Conservation (phyloP, 768 basidiomycete genomes). For the Suillus paluster region DNA sequence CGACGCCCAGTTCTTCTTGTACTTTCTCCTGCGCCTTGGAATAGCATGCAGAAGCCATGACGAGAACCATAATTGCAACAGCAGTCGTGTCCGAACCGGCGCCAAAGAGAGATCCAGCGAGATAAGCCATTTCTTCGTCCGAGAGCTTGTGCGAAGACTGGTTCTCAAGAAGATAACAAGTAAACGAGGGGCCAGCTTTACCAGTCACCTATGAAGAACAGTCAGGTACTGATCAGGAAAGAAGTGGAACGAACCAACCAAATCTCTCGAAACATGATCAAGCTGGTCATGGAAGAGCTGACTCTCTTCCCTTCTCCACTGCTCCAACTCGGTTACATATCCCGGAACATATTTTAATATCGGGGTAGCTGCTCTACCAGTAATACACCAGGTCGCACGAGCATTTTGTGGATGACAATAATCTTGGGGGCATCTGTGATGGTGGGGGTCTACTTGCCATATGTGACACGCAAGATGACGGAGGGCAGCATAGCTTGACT, state of each 20-base stretch:
- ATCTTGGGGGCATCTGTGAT: conserved; percentile 33
- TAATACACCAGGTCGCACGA: conserved; percentile 40
- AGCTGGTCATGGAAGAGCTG: conserved; percentile 58
- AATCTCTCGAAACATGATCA: conserved; percentile 45
- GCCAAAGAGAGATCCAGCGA: conserved; percentile 68
- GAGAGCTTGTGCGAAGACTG: conserved; percentile 58
- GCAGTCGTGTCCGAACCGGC: conserved; percentile 71
- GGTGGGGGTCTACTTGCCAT: conserved; percentile 38
- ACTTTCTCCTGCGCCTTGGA: conserved; percentile 55
- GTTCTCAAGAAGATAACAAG: conserved; percentile 59
- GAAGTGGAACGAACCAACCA: conserved; percentile 38
- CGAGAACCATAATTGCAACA: conserved; percentile 55
- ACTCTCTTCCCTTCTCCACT: conserved; percentile 60
- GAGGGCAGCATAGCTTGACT: conserved; percentile 34
- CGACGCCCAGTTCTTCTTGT: conserved; percentile 57
- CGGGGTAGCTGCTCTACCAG: conserved; percentile 43
- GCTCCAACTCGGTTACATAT: conserved; percentile 58
- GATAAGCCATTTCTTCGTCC: conserved; percentile 61
- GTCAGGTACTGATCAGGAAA: conserved; percentile 17
- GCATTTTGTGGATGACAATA: conserved; percentile 36
- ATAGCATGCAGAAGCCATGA: conserved; percentile 63
- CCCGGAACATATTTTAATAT: conserved; percentile 57
- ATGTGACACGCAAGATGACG: conserved; percentile 38
- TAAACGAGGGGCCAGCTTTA: conserved; percentile 49
- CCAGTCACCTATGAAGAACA: conserved; percentile 23